Percentiles rank a stretch among this genome's conserved stretches.
Evolutionary conservation across 345 rosid species (phyloP).

Genomic region (Noccaea bulbosa): DNA sequence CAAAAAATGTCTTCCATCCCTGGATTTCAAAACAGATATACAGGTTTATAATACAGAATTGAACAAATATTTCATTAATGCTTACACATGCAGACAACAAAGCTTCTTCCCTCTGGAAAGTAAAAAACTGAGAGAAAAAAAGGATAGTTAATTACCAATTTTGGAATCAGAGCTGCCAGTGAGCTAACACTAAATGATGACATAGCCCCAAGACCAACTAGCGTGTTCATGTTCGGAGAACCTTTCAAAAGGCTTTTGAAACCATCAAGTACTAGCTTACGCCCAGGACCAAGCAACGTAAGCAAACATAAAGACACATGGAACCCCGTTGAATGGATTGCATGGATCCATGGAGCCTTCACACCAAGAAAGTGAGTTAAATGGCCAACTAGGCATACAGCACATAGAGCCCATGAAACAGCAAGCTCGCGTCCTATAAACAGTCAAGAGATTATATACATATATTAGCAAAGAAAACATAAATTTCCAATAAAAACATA

Average conservation of each 20-base stretch:
- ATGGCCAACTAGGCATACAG: conserved; percentile 96
- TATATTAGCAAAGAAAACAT: conserved; percentile 28
- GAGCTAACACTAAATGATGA: conserved; percentile 92
- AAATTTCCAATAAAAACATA: conserved; percentile 15
- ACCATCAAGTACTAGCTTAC: conserved; percentile 83
- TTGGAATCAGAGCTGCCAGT: conserved; percentile 81
- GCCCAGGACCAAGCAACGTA: conserved; percentile 95
- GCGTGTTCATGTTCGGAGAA: conserved; percentile 91
- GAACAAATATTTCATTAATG: not conserved
- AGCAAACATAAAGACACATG: conserved; percentile 82
- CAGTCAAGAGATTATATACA: conserved; percentile 17
- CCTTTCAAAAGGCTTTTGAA: conserved; percentile 80
- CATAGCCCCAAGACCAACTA: conserved; percentile 96
- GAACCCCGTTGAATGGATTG: conserved; percentile 86
- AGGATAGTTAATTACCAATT: conserved; percentile 53
- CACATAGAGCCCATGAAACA: conserved; percentile 95
- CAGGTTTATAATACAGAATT: conserved; percentile 24
- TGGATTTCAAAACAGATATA: conserved; percentile 46
- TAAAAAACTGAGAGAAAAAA: conserved; percentile 6
- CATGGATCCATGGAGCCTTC: conserved; percentile 79
- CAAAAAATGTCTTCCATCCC: conserved; percentile 99
- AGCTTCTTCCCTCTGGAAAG: not conserved
- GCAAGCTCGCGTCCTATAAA: conserved; percentile 82
- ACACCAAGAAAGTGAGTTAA: conserved; percentile 72
- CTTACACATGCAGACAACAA: conserved; percentile 1